Conservation (phyloP, 176 grass and related monocot genomes). For the Zea mays region DNA sequence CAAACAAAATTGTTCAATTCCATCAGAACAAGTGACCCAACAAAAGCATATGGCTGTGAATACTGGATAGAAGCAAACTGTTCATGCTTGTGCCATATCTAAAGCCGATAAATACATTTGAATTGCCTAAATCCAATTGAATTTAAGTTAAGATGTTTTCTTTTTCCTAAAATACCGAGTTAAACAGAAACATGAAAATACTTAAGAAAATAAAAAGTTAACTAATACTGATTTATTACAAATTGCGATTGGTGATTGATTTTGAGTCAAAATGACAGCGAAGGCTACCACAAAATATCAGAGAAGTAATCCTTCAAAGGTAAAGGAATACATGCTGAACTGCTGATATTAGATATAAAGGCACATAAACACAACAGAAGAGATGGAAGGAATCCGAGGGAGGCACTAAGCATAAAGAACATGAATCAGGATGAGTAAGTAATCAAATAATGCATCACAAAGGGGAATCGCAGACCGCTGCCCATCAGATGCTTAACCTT, state of each 20-base stretch:
- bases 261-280: neutral
- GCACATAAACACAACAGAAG: neutral
- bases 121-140: neutral
- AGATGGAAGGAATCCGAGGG: neutral
- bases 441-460: neutral
- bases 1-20: constrained; percentile 14
- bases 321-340: neutral
- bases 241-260: neutral
- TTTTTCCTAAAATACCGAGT: neutral
- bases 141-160: neutral
- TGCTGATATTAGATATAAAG: constrained; percentile 13
- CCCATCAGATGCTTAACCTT: neutral
- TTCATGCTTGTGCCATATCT: neutral
- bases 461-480: neutral
- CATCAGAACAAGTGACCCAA: neutral
- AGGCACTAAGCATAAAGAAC: neutral
- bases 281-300: neutral
- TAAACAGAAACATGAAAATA: neutral
- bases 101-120: neutral
- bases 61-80: constrained; percentile 1
- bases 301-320: neutral
- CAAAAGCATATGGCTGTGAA: neutral
- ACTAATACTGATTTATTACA: constrained; percentile 5
- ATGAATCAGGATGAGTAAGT: neutral
- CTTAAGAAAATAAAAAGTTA: neutral